These are phyloP conservation scores for Arabidopsis thaliana DNA, from an alignment of 345 rosid genomes.

Conservation along the genomic window TAIR10.1 NC_003070.9:28114501-28115000, in stretches of 20 bases:
- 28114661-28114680: slow-evolving; percentile 39
- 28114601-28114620: slow-evolving; percentile 29
- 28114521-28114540: slow-evolving; percentile 64
- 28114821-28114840: slow-evolving; percentile 72
- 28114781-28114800: slow-evolving; percentile 87
- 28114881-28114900: slow-evolving; percentile 78
- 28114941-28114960: slow-evolving; percentile 83
- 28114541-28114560: slow-evolving; percentile 40
- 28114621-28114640: slow-evolving; percentile 24
- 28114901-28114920: slow-evolving; percentile 82
- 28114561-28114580: slow-evolving; percentile 54
- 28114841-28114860: slow-evolving; percentile 85
- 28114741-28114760: slow-evolving; percentile 75
- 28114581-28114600: slow-evolving; percentile 79
- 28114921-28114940: slow-evolving; percentile 52
- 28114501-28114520: slow-evolving; percentile 71
- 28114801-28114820: slow-evolving; percentile 94
- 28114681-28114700: slow-evolving; percentile 52
- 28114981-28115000: slow-evolving; percentile 77
- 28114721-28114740: slow-evolving; percentile 80
- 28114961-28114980: slow-evolving; percentile 80
- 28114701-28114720: slow-evolving; percentile 64
- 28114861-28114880: slow-evolving; percentile 74
- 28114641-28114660: slow-evolving; percentile 25
- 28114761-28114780: slow-evolving; percentile 74